Percentiles rank a stretch among this genome's conserved stretches.
phyloP scores from a whole-genome alignment of 768 basidiomycete species.

The Sarcomyxa edulis region DNA sequence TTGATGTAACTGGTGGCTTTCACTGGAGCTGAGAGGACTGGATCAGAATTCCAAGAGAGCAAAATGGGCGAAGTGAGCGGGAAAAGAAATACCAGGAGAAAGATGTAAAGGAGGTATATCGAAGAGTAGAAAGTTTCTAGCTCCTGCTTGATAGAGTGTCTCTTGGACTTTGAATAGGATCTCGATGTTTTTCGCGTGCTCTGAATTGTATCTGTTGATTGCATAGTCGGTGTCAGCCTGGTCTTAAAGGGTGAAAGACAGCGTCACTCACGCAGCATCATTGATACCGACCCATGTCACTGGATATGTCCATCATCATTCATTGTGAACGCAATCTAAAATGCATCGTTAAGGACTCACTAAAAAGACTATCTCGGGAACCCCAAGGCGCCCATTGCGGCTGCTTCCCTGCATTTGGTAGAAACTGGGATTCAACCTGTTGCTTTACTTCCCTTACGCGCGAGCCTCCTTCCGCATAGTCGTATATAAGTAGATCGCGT shows the following conservation, averaged over 20 bases:
- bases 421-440: slow-evolving; percentile 36
- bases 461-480: slow-evolving; percentile 54
- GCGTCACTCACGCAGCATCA: slow-evolving; percentile 54
- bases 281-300: slow-evolving; percentile 69
- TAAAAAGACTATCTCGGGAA: slow-evolving; percentile 37
- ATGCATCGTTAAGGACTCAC: too few relatives aligned
- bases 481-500: slow-evolving; percentile 44
- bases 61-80: too few relatives aligned
- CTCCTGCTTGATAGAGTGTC: slow-evolving; percentile 41
- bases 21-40: too few relatives aligned
- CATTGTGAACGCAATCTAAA: background rate
- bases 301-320: too few relatives aligned
- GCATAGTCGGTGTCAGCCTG: too few relatives aligned
- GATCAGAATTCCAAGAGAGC: slow-evolving; percentile 7
- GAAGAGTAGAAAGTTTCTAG: slow-evolving; percentile 52
- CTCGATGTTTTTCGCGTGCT: slow-evolving; percentile 20
- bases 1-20: too few relatives aligned
- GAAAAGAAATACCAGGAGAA: slow-evolving; percentile 39
- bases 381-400: slow-evolving; percentile 37
- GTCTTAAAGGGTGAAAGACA: slow-evolving; percentile 1
- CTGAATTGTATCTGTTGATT: slow-evolving; percentile 12
- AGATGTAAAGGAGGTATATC: slow-evolving; percentile 52
- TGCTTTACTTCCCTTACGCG: slow-evolving; percentile 32
- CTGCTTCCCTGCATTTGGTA: slow-evolving; percentile 28
- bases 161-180: slow-evolving; percentile 41